Evolutionary conservation across 2,329 filamentous ascomycete genomes (phyloP), one percentile per base, ranked within the genome.

Genomic region (Neonectria hederae): DNA sequence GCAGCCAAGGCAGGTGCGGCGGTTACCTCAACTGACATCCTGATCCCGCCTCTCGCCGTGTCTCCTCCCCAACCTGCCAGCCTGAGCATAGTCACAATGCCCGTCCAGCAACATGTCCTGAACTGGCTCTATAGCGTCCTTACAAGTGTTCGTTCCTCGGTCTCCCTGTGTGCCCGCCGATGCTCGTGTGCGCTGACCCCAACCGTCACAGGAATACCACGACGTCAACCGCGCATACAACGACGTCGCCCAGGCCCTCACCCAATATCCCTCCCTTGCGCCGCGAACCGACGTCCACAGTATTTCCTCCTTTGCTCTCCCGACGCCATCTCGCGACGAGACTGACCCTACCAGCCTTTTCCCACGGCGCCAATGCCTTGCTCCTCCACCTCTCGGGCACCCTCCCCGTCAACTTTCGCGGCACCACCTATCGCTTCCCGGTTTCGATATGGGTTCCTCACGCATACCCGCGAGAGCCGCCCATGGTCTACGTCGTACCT

Each of bases 121-220:
- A 94, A 94, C 81, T 98, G 95, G 95, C 89, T 98, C 6, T 97
- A 97, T 81, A 96, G 92, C 80, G 90, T 97, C 60, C 82, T 98
- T 63, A 92, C 91, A 45, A 92, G 89, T 74, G 92, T 93, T 81
- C 53, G 83, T 72, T 26, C 19, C 63, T 26, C 65, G 17, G 38
- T 54, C 24, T 49, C 35, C 9, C 14, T 45, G 10, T 40, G 21
- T 54, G 42, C 58, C 42, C 17, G 14, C 42, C 48, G 10, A 32
- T n/a, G 48, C 46, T 53, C 28, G 17, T 46, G 21, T 32, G 22
- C 40, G 53, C 60, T 68, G 46, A 60, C 57, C 53, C 32, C 22
- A 30, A 49, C 63, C 38, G 49, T 59, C 30, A 24, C 78, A 98
- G 92, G 93, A 97, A 86, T 98, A 99, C 77, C 89, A 90, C 78